A percentile compares a stretch with the other conserved stretches of the same genome.
Evolutionary conservation across 768 basidiomycete species (phyloP).

Genomic region (Gymnopilus dilepis): DNA sequence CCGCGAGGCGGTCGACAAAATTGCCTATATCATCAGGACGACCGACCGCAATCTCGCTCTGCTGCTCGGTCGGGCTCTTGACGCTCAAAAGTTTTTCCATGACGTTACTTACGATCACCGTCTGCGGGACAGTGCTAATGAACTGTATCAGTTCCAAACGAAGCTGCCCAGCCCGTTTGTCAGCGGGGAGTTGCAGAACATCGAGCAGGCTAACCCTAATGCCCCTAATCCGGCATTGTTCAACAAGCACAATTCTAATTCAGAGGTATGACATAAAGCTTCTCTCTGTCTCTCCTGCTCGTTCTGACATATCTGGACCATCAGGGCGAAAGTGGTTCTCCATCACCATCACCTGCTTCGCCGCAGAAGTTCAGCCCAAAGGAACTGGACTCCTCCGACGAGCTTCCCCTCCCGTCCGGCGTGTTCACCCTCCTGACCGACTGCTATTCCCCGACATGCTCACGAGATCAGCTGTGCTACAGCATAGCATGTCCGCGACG

Average conservation of each 20-base stretch:
- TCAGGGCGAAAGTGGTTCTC: conserved; percentile 38
- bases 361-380: conserved; percentile 37
- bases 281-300: not conserved
- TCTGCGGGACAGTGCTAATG: conserved; percentile 82
- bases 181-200: conserved; percentile 65
- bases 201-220: conserved; percentile 26
- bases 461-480: conserved; percentile 93
- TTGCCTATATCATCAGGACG: conserved; percentile 98
- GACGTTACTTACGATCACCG: conserved; percentile 99
- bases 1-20: conserved; percentile 95
- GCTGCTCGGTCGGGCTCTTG: conserved; percentile 92
- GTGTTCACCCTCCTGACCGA: conserved; percentile 97
- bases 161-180: conserved; percentile 85
- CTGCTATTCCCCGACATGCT: conserved; percentile 98
- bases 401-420: conserved; percentile 81
- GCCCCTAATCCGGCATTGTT: conserved; percentile 9
- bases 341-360: conserved; percentile 32
- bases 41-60: conserved; percentile 96
- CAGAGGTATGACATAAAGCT: conserved; percentile 7
- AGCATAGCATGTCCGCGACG: conserved; percentile 95
- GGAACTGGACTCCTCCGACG: conserved; percentile 54
- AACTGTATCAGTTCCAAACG: conserved; percentile 93
- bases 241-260: conserved; percentile 13
- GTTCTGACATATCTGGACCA: not conserved
- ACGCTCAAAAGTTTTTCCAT: conserved; percentile 99